These are phyloP conservation scores for Thuidium tamariscinum DNA, from an alignment of 225 moss, liverwort and hornwort genomes.

Conservation along the genomic window DNA sequence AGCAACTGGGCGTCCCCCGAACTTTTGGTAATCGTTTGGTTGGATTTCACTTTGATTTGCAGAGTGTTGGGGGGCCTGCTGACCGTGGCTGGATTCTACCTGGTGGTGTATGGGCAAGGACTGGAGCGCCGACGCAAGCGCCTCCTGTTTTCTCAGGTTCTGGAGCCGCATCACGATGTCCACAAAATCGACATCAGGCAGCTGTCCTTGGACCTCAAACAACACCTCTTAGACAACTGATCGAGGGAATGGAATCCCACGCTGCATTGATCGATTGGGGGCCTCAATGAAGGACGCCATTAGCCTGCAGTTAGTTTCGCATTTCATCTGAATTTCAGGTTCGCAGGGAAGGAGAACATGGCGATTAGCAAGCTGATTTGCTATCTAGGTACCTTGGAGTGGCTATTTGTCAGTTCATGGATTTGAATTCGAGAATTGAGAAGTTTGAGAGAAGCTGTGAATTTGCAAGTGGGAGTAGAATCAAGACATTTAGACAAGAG, in stretches of 20 bases:
- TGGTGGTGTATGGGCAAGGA: constrained; percentile 45
- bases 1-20: too few species aligned
- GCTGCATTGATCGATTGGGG: fast-evolving
- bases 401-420: too few species aligned
- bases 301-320: too few species aligned
- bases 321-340: too few species aligned
- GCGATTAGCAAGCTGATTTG: too few species aligned
- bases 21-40: neutral
- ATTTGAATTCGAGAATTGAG: too few species aligned
- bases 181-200: constrained; percentile 15
- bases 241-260: neutral
- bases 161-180: constrained; percentile 13
- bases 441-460: too few species aligned
- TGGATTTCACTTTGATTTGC: neutral
- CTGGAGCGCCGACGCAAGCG: constrained; percentile 35
- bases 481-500: too few species aligned
- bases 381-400: too few species aligned
- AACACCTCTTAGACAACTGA: constrained; percentile 2
- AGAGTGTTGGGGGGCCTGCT: constrained; percentile 30
- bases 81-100: constrained; percentile 39
- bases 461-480: too few species aligned
- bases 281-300: neutral
- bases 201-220: constrained; percentile 10
- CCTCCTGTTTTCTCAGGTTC: neutral
- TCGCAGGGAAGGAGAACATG: too few species aligned